These are phyloP conservation scores for Microbotryum lychnidis-dioicae DNA, from an alignment of 1,284 basidiomycete species.

Conservation along the genomic window DNA sequence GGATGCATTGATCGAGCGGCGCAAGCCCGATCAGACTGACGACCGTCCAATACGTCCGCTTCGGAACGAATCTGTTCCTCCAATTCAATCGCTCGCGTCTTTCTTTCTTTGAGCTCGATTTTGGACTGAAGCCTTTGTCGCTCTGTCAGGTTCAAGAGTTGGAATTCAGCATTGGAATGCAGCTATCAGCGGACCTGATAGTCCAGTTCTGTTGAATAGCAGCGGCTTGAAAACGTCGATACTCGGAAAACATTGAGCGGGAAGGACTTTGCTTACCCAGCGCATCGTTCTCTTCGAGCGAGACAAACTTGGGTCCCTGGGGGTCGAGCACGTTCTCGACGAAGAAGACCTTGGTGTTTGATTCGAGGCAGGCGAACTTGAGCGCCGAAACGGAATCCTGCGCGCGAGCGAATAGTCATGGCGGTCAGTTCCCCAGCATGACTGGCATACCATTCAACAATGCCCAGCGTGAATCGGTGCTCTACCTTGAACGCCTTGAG, in stretches of 20 bases:
- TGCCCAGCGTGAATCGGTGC: no score
- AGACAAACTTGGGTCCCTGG: constrained; percentile 5
- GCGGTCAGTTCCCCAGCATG: background rate
- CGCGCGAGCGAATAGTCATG: background rate
- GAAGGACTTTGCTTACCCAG: constrained; percentile 5
- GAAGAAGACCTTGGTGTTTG: constrained; percentile 25
- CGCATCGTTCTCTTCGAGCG: constrained; percentile 15
- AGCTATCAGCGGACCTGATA: no score
- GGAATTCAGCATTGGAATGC: no score
- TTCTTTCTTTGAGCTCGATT: constrained; percentile 12
- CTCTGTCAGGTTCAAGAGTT: background rate
- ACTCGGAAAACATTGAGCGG: no score
- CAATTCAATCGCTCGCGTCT: constrained; percentile 14
- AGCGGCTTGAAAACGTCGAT: no score
- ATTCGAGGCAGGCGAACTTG: constrained; percentile 31
- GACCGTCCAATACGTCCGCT: constrained; percentile 17
- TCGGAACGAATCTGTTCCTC: constrained; percentile 19
- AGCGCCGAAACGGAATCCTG: constrained; percentile 28
- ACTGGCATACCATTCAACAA: background rate
- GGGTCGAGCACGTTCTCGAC: constrained; percentile 17
- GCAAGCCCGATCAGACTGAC: background rate
- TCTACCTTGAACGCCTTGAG: constrained; percentile 26
- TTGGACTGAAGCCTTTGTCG: constrained; percentile 5
- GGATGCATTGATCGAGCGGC: background rate
- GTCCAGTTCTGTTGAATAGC: no score